Percentiles rank a stretch among this genome's conserved stretches.
phyloP scores from a whole-genome alignment of 2,329 filamentous ascomycete genomes.

The Calonectria fujianensis region DNA sequence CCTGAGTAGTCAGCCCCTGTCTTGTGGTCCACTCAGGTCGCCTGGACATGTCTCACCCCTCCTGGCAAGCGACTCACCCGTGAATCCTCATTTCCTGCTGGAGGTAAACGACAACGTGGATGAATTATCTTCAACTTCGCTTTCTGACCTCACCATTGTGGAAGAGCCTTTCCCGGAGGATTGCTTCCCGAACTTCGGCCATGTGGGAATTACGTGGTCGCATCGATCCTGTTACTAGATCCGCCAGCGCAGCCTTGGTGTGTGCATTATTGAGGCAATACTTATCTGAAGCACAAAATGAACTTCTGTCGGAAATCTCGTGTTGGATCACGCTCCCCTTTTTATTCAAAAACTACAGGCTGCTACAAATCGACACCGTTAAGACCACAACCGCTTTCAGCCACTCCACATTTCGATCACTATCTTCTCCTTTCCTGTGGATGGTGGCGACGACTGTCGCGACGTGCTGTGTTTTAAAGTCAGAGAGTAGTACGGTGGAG shows the following conservation, averaged over 20 bases:
- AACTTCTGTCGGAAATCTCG: background rate
- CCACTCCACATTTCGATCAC: background rate
- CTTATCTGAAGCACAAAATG: background rate
- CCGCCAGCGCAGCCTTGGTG: background rate
- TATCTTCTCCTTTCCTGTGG: background rate
- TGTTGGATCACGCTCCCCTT: background rate
- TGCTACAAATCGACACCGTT: too few relatives aligned
- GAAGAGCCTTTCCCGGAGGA: background rate
- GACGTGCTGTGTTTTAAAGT: background rate
- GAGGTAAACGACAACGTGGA: background rate
- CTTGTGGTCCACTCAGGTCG: background rate
- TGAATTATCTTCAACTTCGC: background rate
- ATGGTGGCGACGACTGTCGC: background rate
- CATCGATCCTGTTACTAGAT: background rate
- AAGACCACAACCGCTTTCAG: background rate
- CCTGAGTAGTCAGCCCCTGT: background rate
- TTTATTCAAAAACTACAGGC: background rate
- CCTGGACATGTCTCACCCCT: background rate
- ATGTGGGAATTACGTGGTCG: background rate
- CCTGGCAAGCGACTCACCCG: background rate
- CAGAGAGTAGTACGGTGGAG: background rate
- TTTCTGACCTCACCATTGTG: background rate
- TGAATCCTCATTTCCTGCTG: background rate
- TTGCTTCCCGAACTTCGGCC: background rate
- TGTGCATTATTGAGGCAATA: background rate